Percentiles rank a stretch among this genome's conserved stretches.
phyloP scores from a whole-genome alignment of 2,329 filamentous ascomycete species.

The Trichocomaceae sp. region DNA sequence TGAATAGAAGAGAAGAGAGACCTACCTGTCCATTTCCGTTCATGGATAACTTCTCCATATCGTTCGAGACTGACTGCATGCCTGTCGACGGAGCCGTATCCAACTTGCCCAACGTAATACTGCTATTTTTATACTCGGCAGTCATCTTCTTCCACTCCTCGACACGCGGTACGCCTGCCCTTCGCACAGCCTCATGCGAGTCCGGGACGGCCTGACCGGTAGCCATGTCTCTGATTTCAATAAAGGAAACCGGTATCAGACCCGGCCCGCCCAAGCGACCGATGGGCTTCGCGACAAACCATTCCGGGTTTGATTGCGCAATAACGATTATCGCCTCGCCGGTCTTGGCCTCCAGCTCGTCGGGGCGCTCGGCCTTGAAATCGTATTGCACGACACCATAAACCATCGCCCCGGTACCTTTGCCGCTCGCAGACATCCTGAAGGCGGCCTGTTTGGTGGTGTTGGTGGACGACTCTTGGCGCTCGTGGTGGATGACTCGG shows the following conservation, averaged over 20 bases:
- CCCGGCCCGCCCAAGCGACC: constrained; percentile 91
- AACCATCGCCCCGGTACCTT: constrained; percentile 70
- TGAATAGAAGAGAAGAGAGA: too few relatives aligned
- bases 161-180: constrained; percentile 85
- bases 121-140: constrained; percentile 97
- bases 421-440: constrained; percentile 44
- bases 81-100: constrained; percentile 41
- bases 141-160: constrained; percentile 99
- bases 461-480: constrained; percentile 28
- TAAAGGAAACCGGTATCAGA: constrained; percentile 90
- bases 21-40: constrained; percentile 51
- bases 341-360: constrained; percentile 90
- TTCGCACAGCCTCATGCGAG: constrained; percentile 74
- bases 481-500: constrained; percentile 36
- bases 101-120: constrained; percentile 90
- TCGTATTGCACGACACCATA: constrained; percentile 97
- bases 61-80: constrained; percentile 57
- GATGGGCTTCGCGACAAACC: constrained; percentile 99
- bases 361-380: constrained; percentile 89
- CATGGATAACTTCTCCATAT: constrained; percentile 74
- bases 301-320: constrained; percentile 95
- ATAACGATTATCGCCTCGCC: constrained; percentile 98
- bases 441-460: constrained; percentile 28
- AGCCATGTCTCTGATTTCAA: constrained; percentile 91
- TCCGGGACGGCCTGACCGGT: constrained; percentile 76